A percentile compares a stretch with the other conserved stretches of the same genome.
These are phyloP conservation scores for Dissophora globulifera DNA, from an alignment of 192 early-diverging fungal species.

Conservation along the genomic window DNA sequence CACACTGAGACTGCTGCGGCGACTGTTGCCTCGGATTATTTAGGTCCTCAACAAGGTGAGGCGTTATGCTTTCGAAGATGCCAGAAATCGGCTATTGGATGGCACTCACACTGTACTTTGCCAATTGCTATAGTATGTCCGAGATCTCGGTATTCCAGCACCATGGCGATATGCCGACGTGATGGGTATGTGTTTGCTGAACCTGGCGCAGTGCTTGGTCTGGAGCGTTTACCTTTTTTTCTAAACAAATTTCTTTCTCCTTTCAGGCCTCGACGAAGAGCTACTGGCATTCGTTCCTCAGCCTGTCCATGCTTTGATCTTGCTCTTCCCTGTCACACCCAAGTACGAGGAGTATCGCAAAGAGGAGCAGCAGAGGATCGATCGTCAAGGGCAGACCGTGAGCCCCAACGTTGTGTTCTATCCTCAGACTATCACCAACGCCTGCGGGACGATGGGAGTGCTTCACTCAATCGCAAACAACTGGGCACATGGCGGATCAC, in stretches of 20 bases:
- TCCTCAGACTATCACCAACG: conserved; percentile 89
- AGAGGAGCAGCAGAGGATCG: conserved; percentile 58
- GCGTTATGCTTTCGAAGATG: neutral
- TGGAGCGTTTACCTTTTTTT: no score
- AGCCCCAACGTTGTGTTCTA: conserved; percentile 77
- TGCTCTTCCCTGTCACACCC: conserved; percentile 87
- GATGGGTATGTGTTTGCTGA: conserved; percentile 58
- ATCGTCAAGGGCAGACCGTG: conserved; percentile 61
- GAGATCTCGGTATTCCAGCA: conserved; percentile 72
- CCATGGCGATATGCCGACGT: conserved; percentile 83
- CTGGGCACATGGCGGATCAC: conserved; percentile 57
- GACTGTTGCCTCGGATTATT: neutral
- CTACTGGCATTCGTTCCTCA: conserved; percentile 81
- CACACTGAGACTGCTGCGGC: neutral
- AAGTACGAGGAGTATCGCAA: conserved; percentile 64
- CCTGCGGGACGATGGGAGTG: conserved; percentile 95
- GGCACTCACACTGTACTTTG: no score
- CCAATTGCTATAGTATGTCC: conserved; percentile 73
- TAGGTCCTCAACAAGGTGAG: conserved; percentile 75
- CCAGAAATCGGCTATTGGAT: no score
- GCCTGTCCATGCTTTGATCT: conserved; percentile 84
- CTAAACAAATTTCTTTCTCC: neutral
- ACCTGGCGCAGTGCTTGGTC: no score
- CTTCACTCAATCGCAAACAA: conserved; percentile 90
- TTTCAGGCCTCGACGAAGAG: conserved; percentile 83